Evolutionary conservation across 2,329 filamentous ascomycete genomes (phyloP), one percentile per base, ranked within the genome.

Genomic region (Cladosporium sp.): DNA sequence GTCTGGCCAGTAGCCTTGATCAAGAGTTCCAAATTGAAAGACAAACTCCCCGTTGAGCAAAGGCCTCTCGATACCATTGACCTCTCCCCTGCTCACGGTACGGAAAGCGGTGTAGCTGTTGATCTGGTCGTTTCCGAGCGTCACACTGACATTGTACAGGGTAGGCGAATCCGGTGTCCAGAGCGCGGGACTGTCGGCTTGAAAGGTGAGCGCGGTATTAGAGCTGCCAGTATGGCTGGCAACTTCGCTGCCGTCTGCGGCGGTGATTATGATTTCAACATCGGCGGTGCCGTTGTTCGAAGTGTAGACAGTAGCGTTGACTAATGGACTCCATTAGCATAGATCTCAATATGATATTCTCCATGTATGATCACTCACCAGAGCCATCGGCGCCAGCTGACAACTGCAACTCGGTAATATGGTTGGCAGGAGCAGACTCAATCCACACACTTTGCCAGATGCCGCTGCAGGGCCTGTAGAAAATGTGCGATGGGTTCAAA

Each of bases 381-480:
- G 46, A 38, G 9, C 55, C 61, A 38, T 56, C 52, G 70, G 40
- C 43, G 7, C 49, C 54, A 13, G 82, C 83, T n/a, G 72, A 66
- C 4, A 86, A 58, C 54, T 85, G 80, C 3, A 86, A 67, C 42
- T 77, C 72, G 0, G 77, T 77, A 48, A 86, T 77, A 57, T 81
- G 70, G 43, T 79, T 74, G 0, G 67, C 57, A 0, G 83, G 79
- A 0, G 77, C 81, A n/a, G 77, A 73, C 62, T 82, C 80, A 3
- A 87, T 70, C 84, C 84, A 87, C 0, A 87, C 84, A 11, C 77
- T 77, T 61, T 86, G 84, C 84, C 84, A 87, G 57, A 87, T 87
- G 5, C 84, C 84, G 32, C 81, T 83, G 68, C 83, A 87, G 0
- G 84, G 80, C 0, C 79, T 80, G 63, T 87, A 87, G 65, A 85